Evolutionary conservation across 768 basidiomycete genomes (phyloP).

Genomic region (Pleurotus sapidus): DNA sequence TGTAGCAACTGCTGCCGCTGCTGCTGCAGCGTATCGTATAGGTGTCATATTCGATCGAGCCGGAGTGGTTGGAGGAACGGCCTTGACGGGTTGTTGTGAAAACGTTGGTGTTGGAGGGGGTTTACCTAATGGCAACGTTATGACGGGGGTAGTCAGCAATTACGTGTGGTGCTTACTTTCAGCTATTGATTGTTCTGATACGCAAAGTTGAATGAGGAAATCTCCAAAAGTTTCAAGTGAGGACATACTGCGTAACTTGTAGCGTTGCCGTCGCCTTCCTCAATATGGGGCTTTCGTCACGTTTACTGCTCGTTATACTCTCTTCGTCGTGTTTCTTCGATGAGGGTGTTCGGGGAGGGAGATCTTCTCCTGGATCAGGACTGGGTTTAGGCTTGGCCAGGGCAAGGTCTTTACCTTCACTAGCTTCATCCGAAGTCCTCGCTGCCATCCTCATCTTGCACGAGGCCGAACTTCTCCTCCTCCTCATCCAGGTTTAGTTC

Average conservation of each 20-base stretch:
- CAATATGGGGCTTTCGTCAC: conserved; percentile 73
- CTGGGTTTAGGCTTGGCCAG: too few species aligned
- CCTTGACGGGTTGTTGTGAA: conserved; percentile 79
- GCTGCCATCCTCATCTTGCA: conserved; percentile 72
- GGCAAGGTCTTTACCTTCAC: conserved; percentile 56
- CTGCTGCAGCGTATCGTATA: conserved; percentile 90
- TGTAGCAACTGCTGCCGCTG: conserved; percentile 56
- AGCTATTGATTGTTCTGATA: conserved; percentile 58
- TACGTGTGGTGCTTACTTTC: conserved; percentile 47
- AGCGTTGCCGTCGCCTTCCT: conserved; percentile 70
- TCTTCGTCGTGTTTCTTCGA: conserved; percentile 81
- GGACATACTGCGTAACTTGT: conserved; percentile 68
- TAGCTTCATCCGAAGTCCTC: conserved; percentile 73
- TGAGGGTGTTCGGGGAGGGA: conserved; percentile 58
- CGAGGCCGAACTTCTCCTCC: conserved; percentile 88
- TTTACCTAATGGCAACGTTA: conserved; percentile 42
- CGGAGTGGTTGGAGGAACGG: conserved; percentile 52
- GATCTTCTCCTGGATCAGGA: conserved; percentile 34
- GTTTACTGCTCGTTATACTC: conserved; percentile 62
- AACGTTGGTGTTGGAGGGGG: conserved; percentile 82
- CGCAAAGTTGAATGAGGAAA: conserved; percentile 13
- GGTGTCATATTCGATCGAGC: conserved; percentile 59
- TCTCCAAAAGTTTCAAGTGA: conserved; percentile 4
- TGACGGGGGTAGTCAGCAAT: neutral
- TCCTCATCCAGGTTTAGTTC: conserved; percentile 97